These are phyloP conservation scores for Pleurotus pulmonarius DNA, from an alignment of 768 basidiomycete genomes.

Conservation along the genomic window DNA sequence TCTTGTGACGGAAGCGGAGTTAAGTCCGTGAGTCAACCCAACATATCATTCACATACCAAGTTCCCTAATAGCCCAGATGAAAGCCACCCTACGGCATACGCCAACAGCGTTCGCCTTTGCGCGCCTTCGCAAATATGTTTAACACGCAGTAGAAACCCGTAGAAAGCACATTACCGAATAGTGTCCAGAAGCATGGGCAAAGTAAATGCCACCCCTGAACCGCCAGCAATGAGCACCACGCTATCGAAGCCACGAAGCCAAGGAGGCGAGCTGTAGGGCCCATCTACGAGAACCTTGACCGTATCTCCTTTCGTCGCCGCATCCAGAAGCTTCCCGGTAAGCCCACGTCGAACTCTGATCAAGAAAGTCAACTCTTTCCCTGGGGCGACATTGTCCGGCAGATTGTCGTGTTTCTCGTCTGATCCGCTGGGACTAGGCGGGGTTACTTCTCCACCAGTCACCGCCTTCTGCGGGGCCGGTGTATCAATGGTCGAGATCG, in stretches of 20 bases:
- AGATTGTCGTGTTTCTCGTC: neutral
- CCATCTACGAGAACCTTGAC: constrained; percentile 55
- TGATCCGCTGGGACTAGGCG: neutral
- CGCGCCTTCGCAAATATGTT: constrained; percentile 18
- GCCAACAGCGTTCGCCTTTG: constrained; percentile 16
- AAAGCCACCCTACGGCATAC: constrained; percentile 31
- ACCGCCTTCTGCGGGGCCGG: neutral
- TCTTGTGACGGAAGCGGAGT: constrained; percentile 13
- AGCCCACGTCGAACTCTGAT: constrained; percentile 58
- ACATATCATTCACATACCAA: constrained; percentile 20
- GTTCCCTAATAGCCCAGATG: constrained; percentile 42
- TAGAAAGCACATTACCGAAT: constrained; percentile 29
- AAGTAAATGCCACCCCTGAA: constrained; percentile 45
- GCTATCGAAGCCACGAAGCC: constrained; percentile 36
- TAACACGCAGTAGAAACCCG: neutral
- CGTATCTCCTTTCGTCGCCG: constrained; percentile 18
- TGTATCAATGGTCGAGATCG: constrained; percentile 44
- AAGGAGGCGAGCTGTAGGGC: constrained; percentile 47
- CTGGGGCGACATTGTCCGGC: constrained; percentile 5
- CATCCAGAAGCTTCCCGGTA: constrained; percentile 43
- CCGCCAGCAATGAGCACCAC: constrained; percentile 51
- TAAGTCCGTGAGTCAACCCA: neutral
- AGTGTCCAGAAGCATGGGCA: constrained; percentile 40
- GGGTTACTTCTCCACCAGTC: neutral
- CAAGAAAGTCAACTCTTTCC: constrained; percentile 52